A percentile compares a stretch with the other conserved stretches of the same genome.
These are phyloP conservation scores for Candida jianshihensis DNA, from an alignment of 805 yeast genomes.

Conservation along the genomic window DNA sequence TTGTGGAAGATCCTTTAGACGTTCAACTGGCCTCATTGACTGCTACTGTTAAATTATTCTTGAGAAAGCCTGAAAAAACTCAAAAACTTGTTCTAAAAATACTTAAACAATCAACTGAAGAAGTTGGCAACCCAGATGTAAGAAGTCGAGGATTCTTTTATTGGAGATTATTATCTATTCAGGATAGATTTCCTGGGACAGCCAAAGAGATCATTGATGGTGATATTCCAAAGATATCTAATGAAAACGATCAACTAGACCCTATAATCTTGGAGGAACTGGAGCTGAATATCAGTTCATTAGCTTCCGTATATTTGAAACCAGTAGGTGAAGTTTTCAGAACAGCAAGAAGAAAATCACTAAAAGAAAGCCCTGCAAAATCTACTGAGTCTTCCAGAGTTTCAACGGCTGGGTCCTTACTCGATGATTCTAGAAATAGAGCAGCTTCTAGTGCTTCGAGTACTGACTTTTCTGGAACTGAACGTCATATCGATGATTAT, in stretches of 20 bases:
- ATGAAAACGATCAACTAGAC: constrained; percentile 65
- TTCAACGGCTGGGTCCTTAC: constrained; percentile 4
- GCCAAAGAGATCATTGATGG: constrained; percentile 52
- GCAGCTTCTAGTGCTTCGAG: constrained; percentile 5
- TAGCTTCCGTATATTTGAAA: constrained; percentile 78
- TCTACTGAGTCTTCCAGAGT: constrained; percentile 14
- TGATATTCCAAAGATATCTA: constrained; percentile 53
- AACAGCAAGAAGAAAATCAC: constrained; percentile 41
- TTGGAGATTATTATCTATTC: constrained; percentile 67
- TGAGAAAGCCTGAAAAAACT: constrained; percentile 46
- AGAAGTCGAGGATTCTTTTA: constrained; percentile 82
- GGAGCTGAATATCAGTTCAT: constrained; percentile 72
- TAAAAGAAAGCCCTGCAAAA: constrained; percentile 46
- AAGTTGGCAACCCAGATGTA: constrained; percentile 72
- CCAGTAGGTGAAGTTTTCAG: constrained; percentile 81
- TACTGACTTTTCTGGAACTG: constrained; percentile 7
- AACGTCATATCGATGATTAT: constrained; percentile 29
- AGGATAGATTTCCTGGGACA: constrained; percentile 32
- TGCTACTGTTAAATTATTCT: constrained; percentile 63
- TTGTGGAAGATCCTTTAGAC: constrained; percentile 58
- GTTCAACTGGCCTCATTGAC: constrained; percentile 73
- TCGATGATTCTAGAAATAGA: not conserved
- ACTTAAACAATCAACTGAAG: constrained; percentile 66
- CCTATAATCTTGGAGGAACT: constrained; percentile 69
- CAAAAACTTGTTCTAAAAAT: constrained; percentile 52